phyloP scores from a whole-genome alignment of 176 grass and related monocot genomes.

The Ampelocalamus luodianensis region DNA sequence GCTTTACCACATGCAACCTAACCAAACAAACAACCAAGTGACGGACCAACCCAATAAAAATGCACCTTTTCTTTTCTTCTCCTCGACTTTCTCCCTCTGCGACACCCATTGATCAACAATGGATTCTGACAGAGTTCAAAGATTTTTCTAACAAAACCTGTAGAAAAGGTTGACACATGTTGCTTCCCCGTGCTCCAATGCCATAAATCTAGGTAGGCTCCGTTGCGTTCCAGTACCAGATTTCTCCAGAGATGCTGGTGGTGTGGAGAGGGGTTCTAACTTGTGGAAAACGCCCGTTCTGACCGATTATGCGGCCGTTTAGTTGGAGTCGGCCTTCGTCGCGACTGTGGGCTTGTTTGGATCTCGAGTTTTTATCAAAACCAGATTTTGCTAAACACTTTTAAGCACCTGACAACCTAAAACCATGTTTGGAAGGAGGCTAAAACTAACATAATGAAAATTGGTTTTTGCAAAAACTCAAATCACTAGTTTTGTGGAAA shows the following conservation, averaged over 20 bases:
- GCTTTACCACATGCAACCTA: conserved; percentile 45
- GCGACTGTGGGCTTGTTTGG: no score
- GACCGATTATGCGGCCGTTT: no score
- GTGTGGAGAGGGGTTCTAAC: not conserved
- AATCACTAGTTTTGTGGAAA: no score
- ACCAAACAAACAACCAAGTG: not conserved
- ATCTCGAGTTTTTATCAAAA: not conserved
- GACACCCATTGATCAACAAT: not conserved
- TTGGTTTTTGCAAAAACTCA: no score
- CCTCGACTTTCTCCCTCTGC: not conserved
- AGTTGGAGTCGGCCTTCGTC: no score
- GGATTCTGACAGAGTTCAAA: not conserved
- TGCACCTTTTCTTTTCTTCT: not conserved
- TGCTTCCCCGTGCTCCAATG: not conserved
- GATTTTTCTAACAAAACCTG: not conserved
- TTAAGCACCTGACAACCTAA: no score
- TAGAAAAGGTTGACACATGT: not conserved
- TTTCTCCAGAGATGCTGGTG: not conserved
- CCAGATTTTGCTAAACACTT: not conserved
- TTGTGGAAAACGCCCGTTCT: no score
- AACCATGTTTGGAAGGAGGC: no score
- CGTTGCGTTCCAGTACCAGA: not conserved
- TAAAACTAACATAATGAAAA: no score
- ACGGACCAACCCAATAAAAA: not conserved
- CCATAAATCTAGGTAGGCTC: not conserved